Conservation (phyloP, 331 rosid genomes). For the Dryas integrifolia region DNA sequence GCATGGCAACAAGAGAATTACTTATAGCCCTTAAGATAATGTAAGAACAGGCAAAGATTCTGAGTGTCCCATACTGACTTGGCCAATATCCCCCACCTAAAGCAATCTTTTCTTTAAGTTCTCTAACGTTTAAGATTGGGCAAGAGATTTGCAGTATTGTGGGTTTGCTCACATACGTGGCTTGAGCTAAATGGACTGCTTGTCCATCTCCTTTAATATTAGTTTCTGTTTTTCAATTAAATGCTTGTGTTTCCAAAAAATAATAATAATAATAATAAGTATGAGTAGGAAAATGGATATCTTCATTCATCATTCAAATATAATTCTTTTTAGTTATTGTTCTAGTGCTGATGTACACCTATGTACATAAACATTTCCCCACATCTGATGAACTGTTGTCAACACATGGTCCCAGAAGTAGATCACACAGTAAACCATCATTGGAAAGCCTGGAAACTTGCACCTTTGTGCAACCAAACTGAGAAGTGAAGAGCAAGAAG, state of each 20-base stretch:
- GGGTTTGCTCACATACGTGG: background rate
- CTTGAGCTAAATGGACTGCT: background rate
- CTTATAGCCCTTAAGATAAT: background rate
- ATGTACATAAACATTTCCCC: background rate
- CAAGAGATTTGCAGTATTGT: background rate
- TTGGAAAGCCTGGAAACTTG: background rate
- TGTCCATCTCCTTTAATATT: background rate
- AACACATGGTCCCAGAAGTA: background rate
- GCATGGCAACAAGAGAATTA: background rate
- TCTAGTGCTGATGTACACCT: background rate
- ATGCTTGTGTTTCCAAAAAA: background rate
- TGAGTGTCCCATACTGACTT: too few species aligned
- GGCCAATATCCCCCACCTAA: background rate
- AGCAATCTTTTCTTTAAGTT: background rate
- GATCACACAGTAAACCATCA: background rate
- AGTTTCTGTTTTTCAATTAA: background rate
- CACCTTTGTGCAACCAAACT: background rate
- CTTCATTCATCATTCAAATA: background rate
- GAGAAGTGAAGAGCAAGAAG: conserved; percentile 3
- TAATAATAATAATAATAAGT: background rate
- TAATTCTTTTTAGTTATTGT: background rate
- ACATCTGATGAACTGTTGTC: background rate
- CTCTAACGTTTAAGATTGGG: background rate
- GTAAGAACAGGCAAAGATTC: background rate
- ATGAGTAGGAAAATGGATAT: background rate